phyloP scores from a whole-genome alignment of 352 stramenopile genomes.

The Pythium phragmiticola region DNA sequence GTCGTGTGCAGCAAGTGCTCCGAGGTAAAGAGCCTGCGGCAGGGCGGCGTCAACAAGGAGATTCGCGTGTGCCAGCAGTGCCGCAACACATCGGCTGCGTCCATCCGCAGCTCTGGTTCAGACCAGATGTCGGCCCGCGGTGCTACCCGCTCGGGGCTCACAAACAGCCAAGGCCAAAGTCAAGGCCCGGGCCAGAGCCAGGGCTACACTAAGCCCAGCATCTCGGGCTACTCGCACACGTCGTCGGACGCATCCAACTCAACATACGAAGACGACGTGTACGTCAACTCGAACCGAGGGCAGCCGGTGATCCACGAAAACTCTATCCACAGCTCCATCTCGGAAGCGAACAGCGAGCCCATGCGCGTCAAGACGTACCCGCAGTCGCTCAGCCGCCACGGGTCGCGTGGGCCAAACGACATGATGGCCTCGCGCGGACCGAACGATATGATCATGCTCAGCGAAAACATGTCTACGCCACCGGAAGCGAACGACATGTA shows the following conservation, averaged over 20 bases:
- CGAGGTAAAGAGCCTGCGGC: conserved; percentile 72
- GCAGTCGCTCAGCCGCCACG: conserved; percentile 12
- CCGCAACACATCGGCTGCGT: conserved; percentile 50
- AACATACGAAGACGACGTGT: conserved; percentile 45
- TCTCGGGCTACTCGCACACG: conserved; percentile 43
- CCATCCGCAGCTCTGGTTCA: conserved; percentile 64
- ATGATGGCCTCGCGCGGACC: conserved; percentile 7
- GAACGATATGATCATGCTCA: conserved; percentile 65
- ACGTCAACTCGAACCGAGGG: conserved; percentile 26
- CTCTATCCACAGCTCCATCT: conserved; percentile 43
- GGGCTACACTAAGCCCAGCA: conserved; percentile 41
- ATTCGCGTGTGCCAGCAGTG: conserved; percentile 78
- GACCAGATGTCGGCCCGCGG: conserved; percentile 33
- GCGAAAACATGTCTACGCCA: conserved; percentile 20
- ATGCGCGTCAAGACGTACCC: conserved; percentile 49
- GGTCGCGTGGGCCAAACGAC: conserved; percentile 9
- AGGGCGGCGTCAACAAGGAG: conserved; percentile 63
- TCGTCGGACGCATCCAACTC: conserved; percentile 46
- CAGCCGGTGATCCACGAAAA: conserved; percentile 37
- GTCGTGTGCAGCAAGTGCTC: conserved; percentile 86
- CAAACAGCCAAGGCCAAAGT: conserved; percentile 14
- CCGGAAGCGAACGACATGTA: conserved; percentile 21
- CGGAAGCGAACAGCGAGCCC: conserved; percentile 55
- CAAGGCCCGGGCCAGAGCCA: conserved; percentile 2
- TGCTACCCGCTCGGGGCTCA: conserved; percentile 12